These are phyloP conservation scores for Citrullus mucosospermus DNA, from an alignment of 306 rosid species.

Conservation along the genomic window DNA sequence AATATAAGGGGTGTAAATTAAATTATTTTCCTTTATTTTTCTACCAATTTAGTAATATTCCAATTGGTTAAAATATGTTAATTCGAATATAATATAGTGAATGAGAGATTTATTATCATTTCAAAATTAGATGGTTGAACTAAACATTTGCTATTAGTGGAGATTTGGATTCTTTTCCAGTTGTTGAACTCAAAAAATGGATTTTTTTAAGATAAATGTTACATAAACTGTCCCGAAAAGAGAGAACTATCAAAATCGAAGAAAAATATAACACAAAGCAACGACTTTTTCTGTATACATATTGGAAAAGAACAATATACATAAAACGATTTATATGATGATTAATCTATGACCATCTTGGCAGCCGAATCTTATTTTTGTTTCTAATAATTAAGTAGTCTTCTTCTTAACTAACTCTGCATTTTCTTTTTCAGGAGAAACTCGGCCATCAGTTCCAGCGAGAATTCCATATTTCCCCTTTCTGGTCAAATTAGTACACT, in stretches of 20 bases:
- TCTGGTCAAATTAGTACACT: constrained; percentile 83
- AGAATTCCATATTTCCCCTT: constrained; percentile 72
- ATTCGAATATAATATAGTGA: too few species aligned
- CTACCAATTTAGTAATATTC: too few species aligned
- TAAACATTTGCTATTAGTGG: too few species aligned
- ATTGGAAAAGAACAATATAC: not conserved
- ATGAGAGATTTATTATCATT: too few species aligned
- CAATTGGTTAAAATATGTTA: too few species aligned
- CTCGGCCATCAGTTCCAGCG: constrained; percentile 83
- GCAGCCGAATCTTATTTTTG: not conserved
- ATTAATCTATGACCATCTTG: not conserved
- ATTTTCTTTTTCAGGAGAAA: constrained; percentile 36
- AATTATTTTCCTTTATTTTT: too few species aligned
- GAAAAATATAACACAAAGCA: not conserved
- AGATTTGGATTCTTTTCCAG: too few species aligned
- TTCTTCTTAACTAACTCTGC: not conserved
- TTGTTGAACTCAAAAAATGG: too few species aligned
- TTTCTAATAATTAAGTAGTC: not conserved
- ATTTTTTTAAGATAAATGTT: not conserved
- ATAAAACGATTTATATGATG: not conserved
- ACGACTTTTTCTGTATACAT: not conserved
- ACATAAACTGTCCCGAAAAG: not conserved
- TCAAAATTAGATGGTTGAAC: too few species aligned
- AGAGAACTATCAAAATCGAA: not conserved
- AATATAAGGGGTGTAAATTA: too few species aligned